These are phyloP conservation scores for Parastagonospora nodorum DNA, from an alignment of 2,329 filamentous ascomycete species.

Conservation along the genomic window DNA sequence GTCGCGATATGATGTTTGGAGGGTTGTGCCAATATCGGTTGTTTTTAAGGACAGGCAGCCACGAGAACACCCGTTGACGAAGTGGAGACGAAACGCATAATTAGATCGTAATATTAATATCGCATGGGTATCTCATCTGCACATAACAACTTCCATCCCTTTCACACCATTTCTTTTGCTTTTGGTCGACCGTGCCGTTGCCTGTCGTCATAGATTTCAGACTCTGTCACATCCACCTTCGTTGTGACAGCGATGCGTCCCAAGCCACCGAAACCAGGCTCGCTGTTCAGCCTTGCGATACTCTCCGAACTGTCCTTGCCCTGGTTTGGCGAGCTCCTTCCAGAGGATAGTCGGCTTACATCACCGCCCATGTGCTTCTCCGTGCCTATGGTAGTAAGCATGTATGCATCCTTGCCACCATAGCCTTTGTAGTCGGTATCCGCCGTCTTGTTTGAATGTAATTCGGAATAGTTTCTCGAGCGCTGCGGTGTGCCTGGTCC, in stretches of 20 bases:
- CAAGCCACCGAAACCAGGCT: background rate
- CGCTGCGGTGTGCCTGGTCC: slow-evolving; percentile 20
- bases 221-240: slow-evolving; percentile 13
- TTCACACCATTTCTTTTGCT: slow-evolving; percentile 2
- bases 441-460: slow-evolving; percentile 4
- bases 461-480: slow-evolving; percentile 10
- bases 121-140: background rate
- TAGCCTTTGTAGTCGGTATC: slow-evolving; percentile 4
- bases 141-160: background rate
- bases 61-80: background rate
- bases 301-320: slow-evolving; percentile 7
- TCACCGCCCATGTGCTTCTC: background rate
- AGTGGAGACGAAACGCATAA: background rate
- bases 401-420: slow-evolving; percentile 9
- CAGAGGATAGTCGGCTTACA: slow-evolving; percentile 1
- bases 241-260: slow-evolving; percentile 16
- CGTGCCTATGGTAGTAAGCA: slow-evolving; percentile 15
- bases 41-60: too few species aligned
- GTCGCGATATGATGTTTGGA: too few species aligned
- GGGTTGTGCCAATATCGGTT: too few species aligned
- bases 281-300: background rate
- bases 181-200: background rate
- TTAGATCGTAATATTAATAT: too few species aligned
- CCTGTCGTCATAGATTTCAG: slow-evolving; percentile 1
- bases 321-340: slow-evolving; percentile 4